Evolutionary conservation across 306 rosid genomes (phyloP).

Genomic region (Lupinus albus): DNA sequence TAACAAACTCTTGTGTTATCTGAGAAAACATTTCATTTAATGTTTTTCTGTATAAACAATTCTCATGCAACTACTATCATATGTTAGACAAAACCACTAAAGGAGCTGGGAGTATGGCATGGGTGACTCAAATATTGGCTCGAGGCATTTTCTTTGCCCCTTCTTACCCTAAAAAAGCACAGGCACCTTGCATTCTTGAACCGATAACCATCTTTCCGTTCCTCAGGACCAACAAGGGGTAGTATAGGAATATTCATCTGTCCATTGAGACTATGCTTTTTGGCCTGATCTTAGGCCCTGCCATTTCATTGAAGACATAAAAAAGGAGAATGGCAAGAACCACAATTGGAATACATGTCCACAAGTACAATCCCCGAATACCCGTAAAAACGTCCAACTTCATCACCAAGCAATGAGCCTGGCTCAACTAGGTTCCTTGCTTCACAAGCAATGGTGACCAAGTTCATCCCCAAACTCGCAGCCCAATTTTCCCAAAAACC

Average conservation of each 20-base stretch:
- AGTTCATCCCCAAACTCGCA: conserved; percentile 53
- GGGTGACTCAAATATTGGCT: too few relatives aligned
- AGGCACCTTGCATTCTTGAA: too few relatives aligned
- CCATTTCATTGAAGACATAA: conserved; percentile 45
- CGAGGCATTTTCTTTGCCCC: too few relatives aligned
- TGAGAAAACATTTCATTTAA: conserved; percentile 33
- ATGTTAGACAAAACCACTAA: conserved; percentile 65
- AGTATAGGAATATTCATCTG: too few relatives aligned
- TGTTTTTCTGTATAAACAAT: conserved; percentile 32
- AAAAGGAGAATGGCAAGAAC: conserved; percentile 58
- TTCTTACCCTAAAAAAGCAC: too few relatives aligned
- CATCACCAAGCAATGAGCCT: conserved; percentile 61
- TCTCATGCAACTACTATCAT: conserved; percentile 52
- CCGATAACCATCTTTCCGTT: too few relatives aligned
- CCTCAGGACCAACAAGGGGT: too few relatives aligned
- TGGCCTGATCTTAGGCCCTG: too few relatives aligned
- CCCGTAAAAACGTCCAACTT: conserved; percentile 65
- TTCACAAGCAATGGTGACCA: conserved; percentile 52
- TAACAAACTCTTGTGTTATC: conserved; percentile 37
- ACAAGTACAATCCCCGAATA: conserved; percentile 64
- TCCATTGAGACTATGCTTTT: too few relatives aligned
- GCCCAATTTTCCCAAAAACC: conserved; percentile 40
- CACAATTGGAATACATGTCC: conserved; percentile 76
- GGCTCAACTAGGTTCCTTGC: conserved; percentile 39
- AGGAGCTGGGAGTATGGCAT: conserved; percentile 65